Base-by-base conservation (phyloP, 2,329 filamentous ascomycete genomes). In the Fusarium anthophilum region DNA sequence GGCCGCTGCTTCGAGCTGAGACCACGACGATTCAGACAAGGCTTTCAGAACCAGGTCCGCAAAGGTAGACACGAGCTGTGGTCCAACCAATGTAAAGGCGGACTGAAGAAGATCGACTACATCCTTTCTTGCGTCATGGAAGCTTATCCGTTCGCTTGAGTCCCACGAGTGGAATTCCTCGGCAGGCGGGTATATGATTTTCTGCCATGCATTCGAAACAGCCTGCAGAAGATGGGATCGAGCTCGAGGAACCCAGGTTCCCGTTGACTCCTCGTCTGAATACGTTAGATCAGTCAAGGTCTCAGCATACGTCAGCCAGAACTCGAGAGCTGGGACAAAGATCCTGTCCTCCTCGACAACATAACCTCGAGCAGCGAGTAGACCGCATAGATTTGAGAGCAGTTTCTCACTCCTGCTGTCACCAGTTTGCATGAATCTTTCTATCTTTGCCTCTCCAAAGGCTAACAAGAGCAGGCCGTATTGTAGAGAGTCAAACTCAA, bases 241-340 rank as follows among this genome's bases (percentile, higher is more conserved):
- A 5, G 92, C 91, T 13, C 85, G 81, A 13, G 84, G 82, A 55
- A 92, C 86, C 91, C 92, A 94, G 12, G 82, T 75, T 6, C 84
- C 81, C 10, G 84, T 82, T 9, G 82, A 79, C 8, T 83, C 82
- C 30, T 87, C 84, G n/a, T 86, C 85, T 3, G 87, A 86, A 69
- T 86, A 89, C 51, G 88, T 83, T 15, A 83, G 85, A 79, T 91
- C 92, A 68, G 86, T 89, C 84, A 91, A 86, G 18, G 89, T 89
- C 81, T 95, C 93, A 11, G 93, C 89, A 79, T 92, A 94, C 2
- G 90, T 91, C 24, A 90, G 92, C 94, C 94, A 96, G 79, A 96
- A 96, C 77, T 96, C 93, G 20, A 96, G 86, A 2, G 91, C 90
- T 3, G 91, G 89, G 2, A 93, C 89, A 63, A 94, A 95, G 17